A percentile compares a stretch with the other conserved stretches of the same genome.
Evolutionary conservation across 768 basidiomycete genomes (phyloP).

Genomic region (Mrakia frigida): DNA sequence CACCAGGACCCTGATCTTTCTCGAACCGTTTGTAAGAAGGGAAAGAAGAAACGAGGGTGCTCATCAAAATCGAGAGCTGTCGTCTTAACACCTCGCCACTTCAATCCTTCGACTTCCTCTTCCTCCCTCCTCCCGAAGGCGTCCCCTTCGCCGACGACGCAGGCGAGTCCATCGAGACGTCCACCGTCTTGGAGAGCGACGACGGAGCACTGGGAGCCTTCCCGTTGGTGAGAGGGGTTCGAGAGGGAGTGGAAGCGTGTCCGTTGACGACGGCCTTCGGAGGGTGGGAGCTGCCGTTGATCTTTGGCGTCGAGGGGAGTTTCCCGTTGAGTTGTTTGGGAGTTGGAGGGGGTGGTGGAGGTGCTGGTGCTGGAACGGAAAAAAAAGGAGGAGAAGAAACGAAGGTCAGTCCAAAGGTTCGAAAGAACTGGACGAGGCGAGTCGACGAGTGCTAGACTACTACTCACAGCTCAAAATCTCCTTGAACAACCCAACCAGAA

Average conservation of each 20-base stretch:
- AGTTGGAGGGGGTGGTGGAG: not conserved
- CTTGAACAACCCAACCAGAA: constrained; percentile 16
- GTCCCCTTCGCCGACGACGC: not conserved
- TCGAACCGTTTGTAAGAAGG: too few relatives aligned
- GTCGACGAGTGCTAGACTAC: not conserved
- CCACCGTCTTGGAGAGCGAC: not conserved
- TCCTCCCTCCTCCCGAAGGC: constrained; percentile 23
- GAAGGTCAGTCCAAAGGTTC: not conserved
- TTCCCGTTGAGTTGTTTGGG: constrained; percentile 15
- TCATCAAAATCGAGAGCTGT: not conserved
- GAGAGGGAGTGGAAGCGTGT: not conserved
- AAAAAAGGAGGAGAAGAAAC: not conserved
- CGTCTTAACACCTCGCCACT: too few relatives aligned
- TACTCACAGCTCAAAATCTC: constrained; percentile 18
- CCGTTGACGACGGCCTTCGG: constrained; percentile 7
- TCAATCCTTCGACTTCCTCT: constrained; percentile 29
- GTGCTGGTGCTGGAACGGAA: not conserved
- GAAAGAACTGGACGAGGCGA: not conserved
- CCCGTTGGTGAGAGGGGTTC: not conserved
- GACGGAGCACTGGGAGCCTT: not conserved
- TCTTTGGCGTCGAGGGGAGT: not conserved
- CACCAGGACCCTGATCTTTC: too few relatives aligned
- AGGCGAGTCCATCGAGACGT: not conserved
- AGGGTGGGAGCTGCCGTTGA: constrained; percentile 6
- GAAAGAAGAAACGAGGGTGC: not conserved